phyloP scores from a whole-genome alignment of 306 rosid genomes.

The Rosa chinensis region DNA sequence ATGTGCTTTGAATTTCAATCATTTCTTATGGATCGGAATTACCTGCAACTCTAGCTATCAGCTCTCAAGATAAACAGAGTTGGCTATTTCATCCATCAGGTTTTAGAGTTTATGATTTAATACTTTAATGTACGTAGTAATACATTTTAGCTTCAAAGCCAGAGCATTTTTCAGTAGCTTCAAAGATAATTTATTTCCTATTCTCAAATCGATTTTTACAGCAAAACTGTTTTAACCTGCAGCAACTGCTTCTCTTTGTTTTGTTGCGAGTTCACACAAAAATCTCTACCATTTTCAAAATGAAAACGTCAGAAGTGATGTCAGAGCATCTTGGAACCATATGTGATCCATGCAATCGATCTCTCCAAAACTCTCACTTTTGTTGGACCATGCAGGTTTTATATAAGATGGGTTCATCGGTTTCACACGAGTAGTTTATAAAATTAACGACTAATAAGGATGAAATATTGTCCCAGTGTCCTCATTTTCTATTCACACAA shows the following conservation, averaged over 20 bases:
- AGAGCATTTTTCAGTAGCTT: background rate
- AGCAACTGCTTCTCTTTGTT: background rate
- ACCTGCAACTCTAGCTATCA: background rate
- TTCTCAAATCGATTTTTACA: background rate
- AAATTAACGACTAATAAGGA: background rate
- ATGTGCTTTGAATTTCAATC: background rate
- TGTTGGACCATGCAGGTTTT: background rate
- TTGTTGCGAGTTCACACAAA: background rate
- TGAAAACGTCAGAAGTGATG: conserved; percentile 3
- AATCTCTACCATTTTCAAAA: background rate
- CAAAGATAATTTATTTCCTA: background rate
- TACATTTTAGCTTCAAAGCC: background rate
- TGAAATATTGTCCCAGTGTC: background rate
- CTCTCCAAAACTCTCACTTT: background rate
- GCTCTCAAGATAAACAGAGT: background rate
- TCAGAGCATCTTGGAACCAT: conserved; percentile 5
- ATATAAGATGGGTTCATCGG: background rate
- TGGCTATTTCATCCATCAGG: background rate
- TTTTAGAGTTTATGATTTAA: background rate
- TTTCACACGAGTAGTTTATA: background rate
- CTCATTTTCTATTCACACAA: background rate
- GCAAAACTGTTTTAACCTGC: background rate
- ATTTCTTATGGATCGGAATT: background rate
- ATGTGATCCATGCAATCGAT: background rate
- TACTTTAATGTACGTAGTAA: background rate